Percentiles rank a stretch among this genome's conserved stretches.
Conservation (phyloP, 139 green algal genomes). For the Chlorella sp. region DNA sequence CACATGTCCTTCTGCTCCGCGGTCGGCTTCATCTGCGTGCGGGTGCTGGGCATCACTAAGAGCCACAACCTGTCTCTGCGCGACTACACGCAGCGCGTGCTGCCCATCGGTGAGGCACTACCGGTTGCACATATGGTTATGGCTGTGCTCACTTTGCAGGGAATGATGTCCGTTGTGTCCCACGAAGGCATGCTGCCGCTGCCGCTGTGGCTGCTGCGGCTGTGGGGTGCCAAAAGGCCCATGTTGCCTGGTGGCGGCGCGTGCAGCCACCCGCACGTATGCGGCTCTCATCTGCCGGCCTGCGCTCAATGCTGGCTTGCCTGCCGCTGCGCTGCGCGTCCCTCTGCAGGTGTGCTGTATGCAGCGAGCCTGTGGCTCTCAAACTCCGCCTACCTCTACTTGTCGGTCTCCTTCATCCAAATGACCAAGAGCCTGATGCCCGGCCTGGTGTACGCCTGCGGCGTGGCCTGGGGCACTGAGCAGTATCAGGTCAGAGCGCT, state of each 20-base stretch:
- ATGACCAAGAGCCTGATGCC: conserved; percentile 95
- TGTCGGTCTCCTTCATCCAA: conserved; percentile 98
- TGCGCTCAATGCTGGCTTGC: not conserved
- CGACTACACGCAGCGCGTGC: conserved; percentile 78
- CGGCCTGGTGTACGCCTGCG: conserved; percentile 41
- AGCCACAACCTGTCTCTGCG: conserved; percentile 74
- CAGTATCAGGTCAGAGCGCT: not conserved
- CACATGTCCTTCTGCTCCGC: conserved; percentile 93
- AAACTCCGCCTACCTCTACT: conserved; percentile 97
- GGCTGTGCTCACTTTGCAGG: no score
- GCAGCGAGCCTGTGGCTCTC: conserved; percentile 93
- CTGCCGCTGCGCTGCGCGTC: not conserved
- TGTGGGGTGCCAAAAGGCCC: no score
- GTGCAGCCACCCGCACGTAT: no score
- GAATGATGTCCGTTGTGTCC: no score
- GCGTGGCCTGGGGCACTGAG: conserved; percentile 35
- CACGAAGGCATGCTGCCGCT: no score
- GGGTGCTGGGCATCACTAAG: conserved; percentile 76
- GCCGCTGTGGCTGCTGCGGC: no score
- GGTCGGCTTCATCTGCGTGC: conserved; percentile 67
- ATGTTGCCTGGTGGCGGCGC: no score
- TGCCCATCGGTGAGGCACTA: conserved; percentile 82
- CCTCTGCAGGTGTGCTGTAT: conserved; percentile 76
- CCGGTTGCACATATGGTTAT: no score
- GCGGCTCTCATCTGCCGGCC: no score